Evolutionary conservation across 2,329 filamentous ascomycete species (phyloP).

Genomic region (Botrytis squamosa): DNA sequence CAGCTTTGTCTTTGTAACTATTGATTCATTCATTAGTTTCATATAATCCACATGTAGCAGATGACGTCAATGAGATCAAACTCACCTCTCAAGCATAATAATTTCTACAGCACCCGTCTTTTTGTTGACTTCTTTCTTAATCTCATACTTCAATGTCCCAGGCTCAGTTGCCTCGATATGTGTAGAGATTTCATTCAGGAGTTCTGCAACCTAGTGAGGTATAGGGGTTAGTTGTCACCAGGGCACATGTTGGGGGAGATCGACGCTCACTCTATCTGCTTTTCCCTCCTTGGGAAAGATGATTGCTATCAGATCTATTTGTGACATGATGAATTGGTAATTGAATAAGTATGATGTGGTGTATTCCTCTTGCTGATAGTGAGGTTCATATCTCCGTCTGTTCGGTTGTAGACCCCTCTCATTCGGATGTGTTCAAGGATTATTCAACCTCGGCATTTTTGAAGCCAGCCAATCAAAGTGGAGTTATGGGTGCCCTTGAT

Average conservation of each 20-base stretch:
- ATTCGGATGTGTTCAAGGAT: background rate
- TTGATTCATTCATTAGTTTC: background rate
- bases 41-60: background rate
- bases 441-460: conserved; percentile 9
- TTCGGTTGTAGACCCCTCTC: background rate
- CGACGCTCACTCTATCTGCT: conserved; percentile 30
- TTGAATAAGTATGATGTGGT: background rate
- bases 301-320: conserved; percentile 34
- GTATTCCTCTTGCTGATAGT: background rate
- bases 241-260: background rate
- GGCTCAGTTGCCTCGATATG: conserved; percentile 35
- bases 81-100: conserved; percentile 37
- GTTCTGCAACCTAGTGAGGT: conserved; percentile 31
- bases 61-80: background rate
- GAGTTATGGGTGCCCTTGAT: background rate
- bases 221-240: background rate
- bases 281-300: conserved; percentile 35
- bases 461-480: background rate
- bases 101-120: conserved; percentile 34
- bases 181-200: conserved; percentile 30
- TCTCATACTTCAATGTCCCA: conserved; percentile 34
- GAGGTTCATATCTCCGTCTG: background rate
- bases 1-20: conserved; percentile 37
- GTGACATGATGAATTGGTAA: conserved; percentile 26
- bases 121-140: conserved; percentile 31